Percentiles rank a stretch among this genome's conserved stretches.
Evolutionary conservation across 768 basidiomycete species (phyloP).

Genomic region (Clathrus columnatus): DNA sequence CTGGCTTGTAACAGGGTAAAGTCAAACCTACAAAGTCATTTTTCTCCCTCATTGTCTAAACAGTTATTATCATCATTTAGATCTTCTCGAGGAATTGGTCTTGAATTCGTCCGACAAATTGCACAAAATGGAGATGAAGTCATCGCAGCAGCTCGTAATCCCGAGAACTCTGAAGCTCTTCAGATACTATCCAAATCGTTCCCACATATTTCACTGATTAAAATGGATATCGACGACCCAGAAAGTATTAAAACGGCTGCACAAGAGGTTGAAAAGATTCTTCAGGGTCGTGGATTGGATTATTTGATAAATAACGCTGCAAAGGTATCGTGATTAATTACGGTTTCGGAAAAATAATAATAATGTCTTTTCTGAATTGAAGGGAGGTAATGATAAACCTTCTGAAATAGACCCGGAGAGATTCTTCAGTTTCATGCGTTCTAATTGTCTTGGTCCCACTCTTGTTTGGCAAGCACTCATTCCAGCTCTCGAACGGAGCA

Average conservation of each 20-base stretch:
- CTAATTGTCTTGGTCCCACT: slow-evolving; percentile 29
- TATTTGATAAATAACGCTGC: slow-evolving; percentile 34
- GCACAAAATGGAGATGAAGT: slow-evolving; percentile 15
- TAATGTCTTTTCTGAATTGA: slow-evolving; percentile 3
- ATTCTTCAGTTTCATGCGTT: slow-evolving; percentile 18
- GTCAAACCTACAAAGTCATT: neutral
- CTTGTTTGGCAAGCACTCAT: slow-evolving; percentile 27
- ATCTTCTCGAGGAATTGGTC: slow-evolving; percentile 17
- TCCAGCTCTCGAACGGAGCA: slow-evolving; percentile 23
- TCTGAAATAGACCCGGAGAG: slow-evolving; percentile 19
- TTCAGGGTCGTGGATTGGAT: slow-evolving; percentile 27
- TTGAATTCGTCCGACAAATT: slow-evolving; percentile 14
- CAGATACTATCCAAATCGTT: slow-evolving; percentile 13
- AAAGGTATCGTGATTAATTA: slow-evolving; percentile 17
- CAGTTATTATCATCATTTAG: slow-evolving; percentile 7
- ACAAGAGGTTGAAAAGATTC: slow-evolving; percentile 17
- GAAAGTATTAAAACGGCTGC: slow-evolving; percentile 21
- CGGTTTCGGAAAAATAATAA: neutral
- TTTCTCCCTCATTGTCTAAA: too few species aligned
- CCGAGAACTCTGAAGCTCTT: slow-evolving; percentile 16
- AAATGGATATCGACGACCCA: slow-evolving; percentile 23
- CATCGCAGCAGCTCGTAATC: slow-evolving; percentile 20
- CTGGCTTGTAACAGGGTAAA: neutral
- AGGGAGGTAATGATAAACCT: slow-evolving; percentile 22
- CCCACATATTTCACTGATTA: slow-evolving; percentile 23